Evolutionary conservation across 257 asterid species (phyloP).

Genomic region (Pogostemon cablin): DNA sequence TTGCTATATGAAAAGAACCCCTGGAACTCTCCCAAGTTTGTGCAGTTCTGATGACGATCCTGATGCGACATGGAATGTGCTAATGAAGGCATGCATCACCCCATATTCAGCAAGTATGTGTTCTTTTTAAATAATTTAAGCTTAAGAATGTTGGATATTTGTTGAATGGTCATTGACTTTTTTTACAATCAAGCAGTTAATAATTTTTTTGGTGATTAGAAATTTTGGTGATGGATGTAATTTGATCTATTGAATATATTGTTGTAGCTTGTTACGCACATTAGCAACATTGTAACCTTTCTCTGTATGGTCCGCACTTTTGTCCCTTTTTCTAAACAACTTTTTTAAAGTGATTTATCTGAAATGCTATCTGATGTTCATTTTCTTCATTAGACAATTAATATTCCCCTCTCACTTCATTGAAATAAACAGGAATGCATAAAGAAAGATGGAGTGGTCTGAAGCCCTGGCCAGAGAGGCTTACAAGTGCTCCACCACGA

Average conservation of each 20-base stretch:
- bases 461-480: slow-evolving; percentile 91
- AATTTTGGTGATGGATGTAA: background rate
- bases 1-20: slow-evolving; percentile 67
- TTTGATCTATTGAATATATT: background rate
- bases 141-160: slow-evolving; percentile 22
- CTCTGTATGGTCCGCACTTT: slow-evolving; percentile 14
- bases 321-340: slow-evolving; percentile 9
- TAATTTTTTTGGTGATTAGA: background rate
- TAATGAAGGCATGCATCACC: slow-evolving; percentile 87
- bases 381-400: slow-evolving; percentile 18
- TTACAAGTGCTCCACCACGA: slow-evolving; percentile 75
- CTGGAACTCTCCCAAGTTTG: slow-evolving; percentile 66
- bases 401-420: background rate
- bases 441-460: slow-evolving; percentile 73
- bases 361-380: slow-evolving; percentile 15
- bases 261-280: background rate
- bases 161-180: background rate
- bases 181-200: background rate
- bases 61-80: slow-evolving; percentile 77
- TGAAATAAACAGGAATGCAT: slow-evolving; percentile 64
- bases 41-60: slow-evolving; percentile 85
- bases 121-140: slow-evolving; percentile 14
- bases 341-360: background rate
- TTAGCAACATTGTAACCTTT: background rate
- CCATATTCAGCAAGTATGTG: slow-evolving; percentile 77